A percentile compares a stretch with the other conserved stretches of the same genome.
Conservation (phyloP, 768 basidiomycete species). For the Mycena capillaripes region DNA sequence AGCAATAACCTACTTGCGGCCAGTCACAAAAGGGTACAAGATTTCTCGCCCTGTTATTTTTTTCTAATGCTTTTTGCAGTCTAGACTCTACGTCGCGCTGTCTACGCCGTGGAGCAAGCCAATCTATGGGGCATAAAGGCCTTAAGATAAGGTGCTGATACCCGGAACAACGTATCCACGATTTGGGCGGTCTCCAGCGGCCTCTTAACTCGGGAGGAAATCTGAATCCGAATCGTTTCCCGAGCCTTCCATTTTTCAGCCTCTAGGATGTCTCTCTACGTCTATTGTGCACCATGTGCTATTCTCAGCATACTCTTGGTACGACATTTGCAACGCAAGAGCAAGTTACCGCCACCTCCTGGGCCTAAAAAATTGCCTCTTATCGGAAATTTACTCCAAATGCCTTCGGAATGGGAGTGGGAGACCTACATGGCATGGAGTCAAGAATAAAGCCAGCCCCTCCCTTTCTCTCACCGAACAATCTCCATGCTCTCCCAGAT, state of each 20-base stretch:
- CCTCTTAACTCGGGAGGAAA: too few species aligned
- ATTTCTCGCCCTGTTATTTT: background rate
- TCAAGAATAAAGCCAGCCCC: slow-evolving; percentile 44
- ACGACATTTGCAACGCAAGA: background rate
- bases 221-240: background rate
- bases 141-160: too few species aligned
- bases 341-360: slow-evolving; percentile 44
- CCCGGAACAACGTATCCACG: background rate
- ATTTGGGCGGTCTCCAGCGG: too few species aligned
- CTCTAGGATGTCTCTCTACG: background rate
- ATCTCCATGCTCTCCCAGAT: background rate
- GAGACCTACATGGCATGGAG: slow-evolving; percentile 56
- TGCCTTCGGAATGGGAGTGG: slow-evolving; percentile 57
- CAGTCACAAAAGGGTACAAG: too few species aligned
- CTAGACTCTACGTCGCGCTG: too few species aligned
- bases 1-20: too few species aligned
- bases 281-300: background rate
- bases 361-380: slow-evolving; percentile 59
- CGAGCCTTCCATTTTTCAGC: background rate
- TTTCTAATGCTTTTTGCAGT: background rate
- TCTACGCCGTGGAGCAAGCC: background rate
- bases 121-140: background rate
- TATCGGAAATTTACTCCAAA: slow-evolving; percentile 59
- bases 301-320: background rate
- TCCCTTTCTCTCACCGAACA: background rate